Base-by-base conservation (phyloP, 2,329 filamentous ascomycete species). In the Plenodomus lindquistii region DNA sequence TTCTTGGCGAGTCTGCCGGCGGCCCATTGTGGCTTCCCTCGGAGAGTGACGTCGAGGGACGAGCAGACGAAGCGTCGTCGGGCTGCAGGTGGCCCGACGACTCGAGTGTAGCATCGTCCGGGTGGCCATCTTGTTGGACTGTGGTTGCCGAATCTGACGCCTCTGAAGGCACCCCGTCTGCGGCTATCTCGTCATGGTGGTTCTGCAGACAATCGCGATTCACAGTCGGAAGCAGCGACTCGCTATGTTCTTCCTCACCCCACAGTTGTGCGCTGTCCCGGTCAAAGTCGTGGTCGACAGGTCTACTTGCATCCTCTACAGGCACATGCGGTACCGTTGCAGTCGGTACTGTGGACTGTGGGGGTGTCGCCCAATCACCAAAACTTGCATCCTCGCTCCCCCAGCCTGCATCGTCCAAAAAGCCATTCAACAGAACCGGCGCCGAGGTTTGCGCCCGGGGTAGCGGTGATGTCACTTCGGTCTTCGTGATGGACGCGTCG, bases 401-500 rank as follows among this genome's bases (percentile, higher is more conserved):
- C 71, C 71, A 73, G 18, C 65, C 66, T 11, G 70, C 67, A 48
- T 73, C 69, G 20, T 72, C 66, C 40, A 69, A 52, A 42, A 72
- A 72, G 6, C 58, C 66, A 43, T 62, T 64, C 21, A 67, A 24
- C 6, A 70, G 45, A 18, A 50, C 56, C 1, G 65, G 57, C 10
- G 51, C 56, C 19, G 51, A 44, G 16, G 57, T 42, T 16, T 50
- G 42, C 3, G 57, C 48, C 17, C 51, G 48, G 15, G 57, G 58
- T 22, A 43, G 55, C 37, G 57, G 54, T 38, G 58, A 60, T 19
- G 52, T 54, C 54, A 65, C 54, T 54, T 58, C 48, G 46, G 54
- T 44, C 56, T 69, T 65, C 24, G 60, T 55, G 31, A 51, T 55
- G 41, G 48, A 41, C 54, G 54, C 48, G 49, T 56, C 48, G 47